Evolutionary conservation across 1,284 basidiomycete species (phyloP).

Genomic region (Takashimella koratensis): DNA sequence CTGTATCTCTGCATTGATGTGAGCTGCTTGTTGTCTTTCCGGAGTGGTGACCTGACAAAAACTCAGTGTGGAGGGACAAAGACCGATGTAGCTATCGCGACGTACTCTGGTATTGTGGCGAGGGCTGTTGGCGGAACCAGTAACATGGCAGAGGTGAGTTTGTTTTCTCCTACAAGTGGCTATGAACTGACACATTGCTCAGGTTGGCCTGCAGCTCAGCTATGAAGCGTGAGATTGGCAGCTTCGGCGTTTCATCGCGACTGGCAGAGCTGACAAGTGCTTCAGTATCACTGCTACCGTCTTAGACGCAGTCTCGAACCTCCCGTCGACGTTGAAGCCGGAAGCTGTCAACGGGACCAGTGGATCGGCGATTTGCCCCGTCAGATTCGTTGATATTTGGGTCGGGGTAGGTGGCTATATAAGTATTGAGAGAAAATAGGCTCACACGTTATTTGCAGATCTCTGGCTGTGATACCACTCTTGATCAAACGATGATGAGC

Average conservation of each 20-base stretch:
- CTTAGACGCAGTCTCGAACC: constrained; percentile 11
- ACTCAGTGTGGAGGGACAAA: constrained; percentile 34
- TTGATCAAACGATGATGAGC: constrained; percentile 28
- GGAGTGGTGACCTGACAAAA: not conserved
- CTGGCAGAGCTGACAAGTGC: constrained; percentile 15
- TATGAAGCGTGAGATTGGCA: constrained; percentile 17
- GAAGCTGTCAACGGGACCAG: not conserved
- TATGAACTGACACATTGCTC: not conserved
- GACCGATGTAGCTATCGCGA: constrained; percentile 30
- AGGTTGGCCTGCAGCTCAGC: constrained; percentile 22
- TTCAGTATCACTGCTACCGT: constrained; percentile 21
- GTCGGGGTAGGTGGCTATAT: constrained; percentile 21
- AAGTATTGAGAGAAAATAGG: not conserved
- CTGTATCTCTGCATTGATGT: constrained; percentile 33
- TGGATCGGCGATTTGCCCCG: constrained; percentile 10
- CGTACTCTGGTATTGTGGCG: constrained; percentile 10
- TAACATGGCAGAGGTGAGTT: constrained; percentile 34
- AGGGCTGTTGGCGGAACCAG: constrained; percentile 26
- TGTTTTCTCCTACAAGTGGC: not conserved
- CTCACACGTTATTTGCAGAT: constrained; percentile 15
- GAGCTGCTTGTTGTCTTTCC: constrained; percentile 4
- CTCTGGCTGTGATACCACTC: constrained; percentile 34
- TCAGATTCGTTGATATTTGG: constrained; percentile 27
- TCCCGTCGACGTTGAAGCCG: constrained; percentile 6
- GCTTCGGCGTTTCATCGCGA: no score